phyloP scores from a whole-genome alignment of 371 early-diverging fungal species.

The Catenaria anguillulae region DNA sequence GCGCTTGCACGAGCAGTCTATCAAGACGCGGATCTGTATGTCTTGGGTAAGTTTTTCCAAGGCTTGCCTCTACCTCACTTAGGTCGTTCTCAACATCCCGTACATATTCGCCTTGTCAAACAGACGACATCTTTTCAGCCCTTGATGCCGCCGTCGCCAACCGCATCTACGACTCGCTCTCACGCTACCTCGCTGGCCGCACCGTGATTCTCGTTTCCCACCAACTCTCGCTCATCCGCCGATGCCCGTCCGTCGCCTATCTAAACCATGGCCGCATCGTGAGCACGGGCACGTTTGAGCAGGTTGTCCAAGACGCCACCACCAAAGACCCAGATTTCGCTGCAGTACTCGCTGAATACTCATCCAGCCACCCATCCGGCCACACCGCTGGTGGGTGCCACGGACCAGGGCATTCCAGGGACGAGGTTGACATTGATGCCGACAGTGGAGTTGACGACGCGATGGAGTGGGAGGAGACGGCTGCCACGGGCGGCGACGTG shows the following conservation, averaged over 20 bases:
- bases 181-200: conserved; percentile 57
- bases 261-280: conserved; percentile 57
- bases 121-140: conserved; percentile 74
- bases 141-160: conserved; percentile 86
- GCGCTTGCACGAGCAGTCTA: conserved; percentile 70
- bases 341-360: too few species aligned
- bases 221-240: conserved; percentile 61
- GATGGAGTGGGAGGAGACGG: too few species aligned
- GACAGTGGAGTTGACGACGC: too few species aligned
- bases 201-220: conserved; percentile 84
- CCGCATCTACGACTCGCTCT: conserved; percentile 62
- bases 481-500: too few species aligned
- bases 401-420: too few species aligned
- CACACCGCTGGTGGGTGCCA: too few species aligned
- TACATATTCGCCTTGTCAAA: too few species aligned
- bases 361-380: too few species aligned
- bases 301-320: conserved; percentile 27
- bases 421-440: too few species aligned
- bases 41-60: conserved; percentile 30
- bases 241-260: conserved; percentile 49
- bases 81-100: conserved; percentile 25
- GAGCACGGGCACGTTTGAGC: conserved; percentile 50
- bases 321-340: background rate
- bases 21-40: conserved; percentile 59
- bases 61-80: conserved; percentile 30